phyloP scores from a whole-genome alignment of 345 rosid species.

The Lumnitzera littorea region DNA sequence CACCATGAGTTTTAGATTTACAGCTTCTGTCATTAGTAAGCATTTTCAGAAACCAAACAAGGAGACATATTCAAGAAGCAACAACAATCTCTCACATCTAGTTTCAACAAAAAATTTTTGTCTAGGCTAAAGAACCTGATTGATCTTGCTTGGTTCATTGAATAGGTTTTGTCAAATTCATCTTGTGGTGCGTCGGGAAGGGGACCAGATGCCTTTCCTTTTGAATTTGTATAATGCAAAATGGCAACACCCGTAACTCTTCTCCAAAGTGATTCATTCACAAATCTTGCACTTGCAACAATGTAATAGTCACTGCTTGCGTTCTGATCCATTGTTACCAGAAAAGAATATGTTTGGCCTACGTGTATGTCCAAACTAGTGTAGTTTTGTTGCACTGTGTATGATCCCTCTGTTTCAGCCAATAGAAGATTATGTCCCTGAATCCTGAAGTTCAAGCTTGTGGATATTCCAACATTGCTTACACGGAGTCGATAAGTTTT shows the following conservation, averaged over 20 bases:
- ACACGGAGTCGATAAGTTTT: slow-evolving; percentile 85
- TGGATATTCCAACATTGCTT: slow-evolving; percentile 87
- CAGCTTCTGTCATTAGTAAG: neutral
- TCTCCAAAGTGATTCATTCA: slow-evolving; percentile 80
- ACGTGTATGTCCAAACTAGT: slow-evolving; percentile 97
- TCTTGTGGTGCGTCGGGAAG: slow-evolving; percentile 81
- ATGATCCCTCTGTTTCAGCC: slow-evolving; percentile 91
- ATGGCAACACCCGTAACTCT: slow-evolving; percentile 94
- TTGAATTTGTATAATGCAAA: slow-evolving; percentile 86
- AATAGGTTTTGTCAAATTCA: slow-evolving; percentile 81
- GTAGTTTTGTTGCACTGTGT: slow-evolving; percentile 95
- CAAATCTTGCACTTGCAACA: slow-evolving; percentile 93
- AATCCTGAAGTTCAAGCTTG: slow-evolving; percentile 93
- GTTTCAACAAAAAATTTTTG: neutral
- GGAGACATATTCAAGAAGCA: too few relatives aligned
- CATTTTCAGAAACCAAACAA: too few relatives aligned
- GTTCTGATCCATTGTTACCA: slow-evolving; percentile 93
- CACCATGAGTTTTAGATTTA: slow-evolving; percentile 8
- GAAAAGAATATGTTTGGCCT: slow-evolving; percentile 87
- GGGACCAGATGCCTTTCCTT: slow-evolving; percentile 85
- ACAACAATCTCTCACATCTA: neutral
- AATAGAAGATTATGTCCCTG: slow-evolving; percentile 86
- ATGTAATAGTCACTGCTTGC: slow-evolving; percentile 96
- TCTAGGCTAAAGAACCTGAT: slow-evolving; percentile 51
- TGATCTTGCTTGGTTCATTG: slow-evolving; percentile 99